phyloP scores from a whole-genome alignment of 345 rosid genomes.

The Ricinus communis region DNA sequence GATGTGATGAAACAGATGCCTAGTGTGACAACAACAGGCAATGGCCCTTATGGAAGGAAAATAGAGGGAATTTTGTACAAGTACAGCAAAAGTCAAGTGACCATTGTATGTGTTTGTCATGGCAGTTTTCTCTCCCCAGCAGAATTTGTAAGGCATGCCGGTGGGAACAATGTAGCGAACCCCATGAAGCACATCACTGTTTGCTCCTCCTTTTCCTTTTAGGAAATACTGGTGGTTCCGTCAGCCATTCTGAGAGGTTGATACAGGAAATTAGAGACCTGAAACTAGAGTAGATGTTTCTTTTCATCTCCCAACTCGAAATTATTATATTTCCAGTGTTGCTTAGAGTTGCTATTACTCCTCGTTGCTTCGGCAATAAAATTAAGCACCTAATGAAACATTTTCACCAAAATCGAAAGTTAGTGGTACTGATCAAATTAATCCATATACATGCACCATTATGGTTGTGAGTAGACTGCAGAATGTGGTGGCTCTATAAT shows the following conservation, averaged over 20 bases:
- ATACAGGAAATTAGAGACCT: not conserved
- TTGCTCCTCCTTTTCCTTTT: not conserved
- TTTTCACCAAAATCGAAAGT: no score
- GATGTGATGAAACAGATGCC: constrained; percentile 51
- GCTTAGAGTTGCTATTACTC: not conserved
- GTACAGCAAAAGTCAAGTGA: constrained; percentile 35
- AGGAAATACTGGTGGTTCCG: not conserved
- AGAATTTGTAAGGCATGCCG: constrained; percentile 52
- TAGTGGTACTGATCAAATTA: no score
- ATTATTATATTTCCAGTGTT: not conserved
- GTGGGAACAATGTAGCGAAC: constrained; percentile 25
- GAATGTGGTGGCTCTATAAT: no score
- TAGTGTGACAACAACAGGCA: constrained; percentile 47
- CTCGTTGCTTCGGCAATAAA: no score
- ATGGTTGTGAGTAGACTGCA: no score
- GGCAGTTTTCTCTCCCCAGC: constrained; percentile 47
- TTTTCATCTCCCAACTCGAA: not conserved
- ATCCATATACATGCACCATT: no score
- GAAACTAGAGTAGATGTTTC: not conserved
- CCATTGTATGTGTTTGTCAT: constrained; percentile 58
- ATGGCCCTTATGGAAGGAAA: constrained; percentile 33
- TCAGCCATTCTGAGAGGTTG: not conserved
- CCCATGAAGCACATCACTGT: constrained; percentile 35
- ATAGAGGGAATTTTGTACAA: constrained; percentile 50
- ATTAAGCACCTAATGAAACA: no score